Evolutionary conservation across 2,329 filamentous ascomycete genomes (phyloP).

Genomic region (Penicillium sp.): DNA sequence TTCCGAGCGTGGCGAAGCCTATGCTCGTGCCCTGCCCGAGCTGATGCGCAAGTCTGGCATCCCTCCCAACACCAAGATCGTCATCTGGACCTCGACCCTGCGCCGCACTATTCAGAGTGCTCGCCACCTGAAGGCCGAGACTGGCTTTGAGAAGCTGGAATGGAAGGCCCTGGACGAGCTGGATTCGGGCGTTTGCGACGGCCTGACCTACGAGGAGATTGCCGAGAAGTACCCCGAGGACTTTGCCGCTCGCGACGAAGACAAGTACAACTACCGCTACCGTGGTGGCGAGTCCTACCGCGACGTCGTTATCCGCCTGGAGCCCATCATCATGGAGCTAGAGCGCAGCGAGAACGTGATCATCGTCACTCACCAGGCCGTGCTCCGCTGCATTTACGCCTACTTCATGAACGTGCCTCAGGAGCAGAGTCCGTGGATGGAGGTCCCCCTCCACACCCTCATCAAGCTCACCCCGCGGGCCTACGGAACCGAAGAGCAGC

Average conservation of each 20-base stretch:
- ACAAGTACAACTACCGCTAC: constrained; percentile 99
- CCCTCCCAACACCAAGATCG: constrained; percentile 62
- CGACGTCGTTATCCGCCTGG: constrained; percentile 93
- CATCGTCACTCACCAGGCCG: constrained; percentile 96
- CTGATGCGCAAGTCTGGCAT: constrained; percentile 83
- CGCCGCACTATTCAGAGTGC: constrained; percentile 89
- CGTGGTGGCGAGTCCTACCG: constrained; percentile 93
- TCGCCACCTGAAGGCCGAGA: constrained; percentile 69
- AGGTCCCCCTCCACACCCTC: constrained; percentile 90
- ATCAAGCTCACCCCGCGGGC: constrained; percentile 95
- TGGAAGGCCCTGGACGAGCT: constrained; percentile 99
- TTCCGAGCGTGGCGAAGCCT: constrained; percentile 80
- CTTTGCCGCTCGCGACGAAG: constrained; percentile 90
- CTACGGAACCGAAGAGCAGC: constrained; percentile 87
- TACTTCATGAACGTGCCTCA: constrained; percentile 99
- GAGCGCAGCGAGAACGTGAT: constrained; percentile 95
- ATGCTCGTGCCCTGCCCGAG: constrained; percentile 78
- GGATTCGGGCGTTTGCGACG: constrained; percentile 93
- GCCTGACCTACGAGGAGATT: constrained; percentile 93
- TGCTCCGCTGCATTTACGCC: constrained; percentile 93
- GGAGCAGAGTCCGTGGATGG: constrained; percentile 94
- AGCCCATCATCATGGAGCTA: constrained; percentile 99
- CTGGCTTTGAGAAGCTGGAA: constrained; percentile 82
- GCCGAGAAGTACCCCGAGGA: constrained; percentile 88
- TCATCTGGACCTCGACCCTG: constrained; percentile 72